Evolutionary conservation across 148 eudicot species (phyloP).

Genomic region (Tetragonia tetragonoides): DNA sequence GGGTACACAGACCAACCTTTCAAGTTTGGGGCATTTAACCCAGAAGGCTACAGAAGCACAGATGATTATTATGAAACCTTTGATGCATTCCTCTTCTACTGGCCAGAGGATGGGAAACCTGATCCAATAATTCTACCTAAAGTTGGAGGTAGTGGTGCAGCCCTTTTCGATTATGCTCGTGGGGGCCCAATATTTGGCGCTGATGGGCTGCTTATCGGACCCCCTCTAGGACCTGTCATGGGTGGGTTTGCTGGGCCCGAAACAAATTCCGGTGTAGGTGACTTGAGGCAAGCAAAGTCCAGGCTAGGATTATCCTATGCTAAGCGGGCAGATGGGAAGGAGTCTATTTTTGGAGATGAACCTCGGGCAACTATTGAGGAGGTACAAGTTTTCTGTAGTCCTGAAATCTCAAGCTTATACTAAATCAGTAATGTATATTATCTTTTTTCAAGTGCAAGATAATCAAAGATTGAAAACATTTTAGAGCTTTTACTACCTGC

Average conservation of each 20-base stretch:
- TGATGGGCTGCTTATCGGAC: conserved; percentile 81
- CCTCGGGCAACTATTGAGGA: conserved; percentile 51
- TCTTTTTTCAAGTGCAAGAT: not conserved
- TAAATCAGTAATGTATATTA: conserved; percentile 18
- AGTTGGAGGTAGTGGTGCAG: conserved; percentile 87
- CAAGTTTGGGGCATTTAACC: conserved; percentile 90
- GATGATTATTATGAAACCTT: conserved; percentile 85
- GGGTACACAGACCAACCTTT: conserved; percentile 69
- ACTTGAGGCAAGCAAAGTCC: conserved; percentile 82
- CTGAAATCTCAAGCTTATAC: conserved; percentile 76
- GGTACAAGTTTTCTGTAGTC: conserved; percentile 81
- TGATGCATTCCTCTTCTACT: conserved; percentile 86
- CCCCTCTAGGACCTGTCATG: conserved; percentile 75
- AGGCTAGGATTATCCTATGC: conserved; percentile 83
- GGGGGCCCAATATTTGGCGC: conserved; percentile 91
- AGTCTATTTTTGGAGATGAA: conserved; percentile 80
- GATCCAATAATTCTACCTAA: conserved; percentile 67
- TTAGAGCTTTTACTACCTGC: conserved; percentile 13
- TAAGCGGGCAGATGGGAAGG: conserved; percentile 78
- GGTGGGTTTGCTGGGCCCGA: conserved; percentile 80
- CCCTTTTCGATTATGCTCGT: conserved; percentile 80
- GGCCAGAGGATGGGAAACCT: conserved; percentile 40
- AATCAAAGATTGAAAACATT: conserved; percentile 10
- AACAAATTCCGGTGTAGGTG: conserved; percentile 73
- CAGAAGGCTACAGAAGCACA: conserved; percentile 94